Evolutionary conservation across 495 filamentous ascomycete genomes (phyloP), one percentile per base, ranked within the genome.

Genomic region (Neurospora pannonica): DNA sequence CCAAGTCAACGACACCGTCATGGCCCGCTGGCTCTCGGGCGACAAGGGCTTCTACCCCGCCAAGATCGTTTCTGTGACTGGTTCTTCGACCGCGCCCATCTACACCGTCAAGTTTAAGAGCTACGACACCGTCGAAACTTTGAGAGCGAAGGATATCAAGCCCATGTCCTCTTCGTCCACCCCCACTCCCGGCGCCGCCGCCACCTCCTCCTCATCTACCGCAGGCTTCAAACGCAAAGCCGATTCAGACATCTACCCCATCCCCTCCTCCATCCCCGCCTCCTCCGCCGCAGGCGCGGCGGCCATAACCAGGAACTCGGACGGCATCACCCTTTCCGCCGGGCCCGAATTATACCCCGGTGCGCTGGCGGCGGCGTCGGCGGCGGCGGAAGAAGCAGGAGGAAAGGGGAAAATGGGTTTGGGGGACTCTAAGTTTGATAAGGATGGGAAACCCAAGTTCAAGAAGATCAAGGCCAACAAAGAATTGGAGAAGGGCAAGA

Each of bases 31-130:
- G 94, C 84, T 92, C 40, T 92, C 93, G 5, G 95, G 94, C 54
- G 96, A 98, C 81, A 93, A 93, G 78, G 87, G 88, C 9, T 97
- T 95, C 86, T 98, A 98, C 84, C 92, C 93, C 38, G 96, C 97
- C 46, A 90, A 93, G 74, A 97, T 99, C 83, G 96, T 92, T 21
- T 94, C 92, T 38, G 95, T 97, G 76, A 98, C 95, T 43, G 96
- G 96, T 75, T 96, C 94, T 5, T 91, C 91, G 24, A 92, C 89
- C 71, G 91, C 92, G 40, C 97, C 95, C 19, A 90, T 97, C 71
- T 99, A 98, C 81, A 90, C 92, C 70, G 95, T 99, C 75, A 95
- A 91, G 71, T 99, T 98, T 87, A 94, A 95, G 83, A 91, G 87
- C 72, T 98, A 98, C 79, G 88, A 90, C 75, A 94, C 89, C 19